These are phyloP conservation scores for Phytophthora colocasiae DNA, from an alignment of 352 stramenopile species.

Conservation along the genomic window DNA sequence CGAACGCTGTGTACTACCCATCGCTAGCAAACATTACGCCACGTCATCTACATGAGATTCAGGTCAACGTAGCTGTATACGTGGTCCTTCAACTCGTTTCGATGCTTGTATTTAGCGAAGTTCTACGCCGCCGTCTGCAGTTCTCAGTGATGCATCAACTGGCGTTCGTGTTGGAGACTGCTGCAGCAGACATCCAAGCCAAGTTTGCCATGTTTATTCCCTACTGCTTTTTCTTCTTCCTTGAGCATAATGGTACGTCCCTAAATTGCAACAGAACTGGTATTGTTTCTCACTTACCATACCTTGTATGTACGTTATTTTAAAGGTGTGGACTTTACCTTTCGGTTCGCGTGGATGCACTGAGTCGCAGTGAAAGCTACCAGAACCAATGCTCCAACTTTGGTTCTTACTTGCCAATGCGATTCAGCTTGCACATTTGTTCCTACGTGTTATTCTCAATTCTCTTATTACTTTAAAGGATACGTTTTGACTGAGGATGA, in stretches of 20 bases:
- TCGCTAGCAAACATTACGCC: not conserved
- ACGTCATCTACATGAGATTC: not conserved
- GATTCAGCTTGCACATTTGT: too few species aligned
- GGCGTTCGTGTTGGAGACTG: slow-evolving; percentile 34
- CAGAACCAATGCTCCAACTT: not conserved
- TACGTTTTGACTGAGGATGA: too few species aligned
- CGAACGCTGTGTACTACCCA: slow-evolving; percentile 29
- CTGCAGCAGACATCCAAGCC: slow-evolving; percentile 28
- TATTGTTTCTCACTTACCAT: not conserved
- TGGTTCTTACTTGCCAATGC: too few species aligned
- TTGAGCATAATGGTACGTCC: slow-evolving; percentile 32
- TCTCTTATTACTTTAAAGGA: too few species aligned
- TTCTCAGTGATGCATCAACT: slow-evolving; percentile 36
- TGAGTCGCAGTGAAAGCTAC: not conserved
- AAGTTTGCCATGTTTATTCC: slow-evolving; percentile 37
- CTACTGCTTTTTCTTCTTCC: slow-evolving; percentile 38
- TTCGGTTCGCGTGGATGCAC: slow-evolving; percentile 21
- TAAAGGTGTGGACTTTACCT: slow-evolving; percentile 30
- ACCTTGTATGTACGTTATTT: not conserved
- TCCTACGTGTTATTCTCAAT: too few species aligned
- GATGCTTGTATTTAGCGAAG: slow-evolving; percentile 19
- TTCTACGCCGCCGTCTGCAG: slow-evolving; percentile 16
- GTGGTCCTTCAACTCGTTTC: slow-evolving; percentile 26
- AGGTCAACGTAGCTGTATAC: slow-evolving; percentile 26
- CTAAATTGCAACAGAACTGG: not conserved